Conservation (phyloP, 768 basidiomycete species). For the Mycena olivaceomarginata region DNA sequence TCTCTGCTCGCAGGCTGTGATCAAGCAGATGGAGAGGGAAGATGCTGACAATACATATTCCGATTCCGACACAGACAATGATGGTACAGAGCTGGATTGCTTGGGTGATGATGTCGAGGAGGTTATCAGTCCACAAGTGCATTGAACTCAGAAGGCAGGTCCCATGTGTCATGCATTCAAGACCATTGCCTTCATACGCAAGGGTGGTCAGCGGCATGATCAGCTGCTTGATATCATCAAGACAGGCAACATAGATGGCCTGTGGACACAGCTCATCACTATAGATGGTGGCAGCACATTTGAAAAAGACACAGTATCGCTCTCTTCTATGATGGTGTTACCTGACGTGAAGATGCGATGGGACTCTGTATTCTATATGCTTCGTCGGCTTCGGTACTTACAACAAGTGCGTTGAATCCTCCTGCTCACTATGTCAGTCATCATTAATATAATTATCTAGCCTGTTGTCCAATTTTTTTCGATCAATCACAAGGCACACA, state of each 20-base stretch:
- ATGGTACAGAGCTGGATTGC: neutral
- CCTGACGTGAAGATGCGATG: neutral
- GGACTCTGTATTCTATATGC: neutral
- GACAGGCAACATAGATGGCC: neutral
- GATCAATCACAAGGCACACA: neutral
- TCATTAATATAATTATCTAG: neutral
- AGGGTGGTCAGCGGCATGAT: slow-evolving; percentile 9
- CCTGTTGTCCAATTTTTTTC: neutral
- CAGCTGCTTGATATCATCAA: slow-evolving; percentile 9
- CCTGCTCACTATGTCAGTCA: neutral
- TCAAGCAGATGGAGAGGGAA: slow-evolving; percentile 10
- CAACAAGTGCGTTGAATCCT: slow-evolving; percentile 4
- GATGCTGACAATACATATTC: neutral
- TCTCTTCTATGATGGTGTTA: slow-evolving; percentile 14
- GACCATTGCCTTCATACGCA: slow-evolving; percentile 13
- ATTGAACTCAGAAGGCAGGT: neutral
- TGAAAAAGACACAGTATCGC: slow-evolving; percentile 7
- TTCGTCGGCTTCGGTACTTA: slow-evolving; percentile 4
- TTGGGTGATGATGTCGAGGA: slow-evolving; percentile 1
- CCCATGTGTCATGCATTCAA: slow-evolving; percentile 1
- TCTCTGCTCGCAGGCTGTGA: slow-evolving; percentile 4
- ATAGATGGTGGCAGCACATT: neutral
- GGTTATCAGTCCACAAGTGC: neutral
- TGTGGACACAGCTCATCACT: slow-evolving; percentile 8
- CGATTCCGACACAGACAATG: slow-evolving; percentile 3